phyloP scores from a whole-genome alignment of 139 green algal species.

The Nannochloris sp. region DNA sequence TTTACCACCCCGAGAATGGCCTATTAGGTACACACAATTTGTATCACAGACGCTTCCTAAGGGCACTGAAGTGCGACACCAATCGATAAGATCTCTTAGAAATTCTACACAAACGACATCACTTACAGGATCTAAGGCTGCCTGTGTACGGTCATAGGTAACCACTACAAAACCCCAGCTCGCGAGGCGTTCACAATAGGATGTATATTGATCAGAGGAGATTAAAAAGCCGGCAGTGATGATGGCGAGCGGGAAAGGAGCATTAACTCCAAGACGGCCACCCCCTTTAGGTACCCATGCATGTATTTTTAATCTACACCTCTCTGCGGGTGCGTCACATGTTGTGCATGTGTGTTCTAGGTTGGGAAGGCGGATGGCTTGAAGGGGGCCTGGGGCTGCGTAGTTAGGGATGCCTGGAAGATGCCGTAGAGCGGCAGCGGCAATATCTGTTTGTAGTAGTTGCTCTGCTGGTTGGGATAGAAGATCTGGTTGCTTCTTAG shows the following conservation, averaged over 20 bases:
- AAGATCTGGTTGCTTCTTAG: too few relatives aligned
- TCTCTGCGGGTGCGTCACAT: conserved; percentile 61
- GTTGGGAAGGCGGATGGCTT: conserved; percentile 42
- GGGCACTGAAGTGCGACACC: conserved; percentile 45
- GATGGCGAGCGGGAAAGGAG: conserved; percentile 80
- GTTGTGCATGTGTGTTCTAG: conserved; percentile 69
- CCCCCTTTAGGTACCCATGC: conserved; percentile 56
- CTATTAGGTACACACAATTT: conserved; percentile 40
- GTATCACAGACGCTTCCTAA: conserved; percentile 47
- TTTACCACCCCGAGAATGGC: conserved; percentile 69
- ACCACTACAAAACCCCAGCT: conserved; percentile 39
- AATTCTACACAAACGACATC: conserved; percentile 62
- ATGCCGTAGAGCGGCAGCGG: too few relatives aligned
- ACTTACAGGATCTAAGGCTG: conserved; percentile 48
- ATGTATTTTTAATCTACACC: conserved; percentile 54
- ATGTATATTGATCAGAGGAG: conserved; percentile 51
- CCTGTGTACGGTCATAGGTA: conserved; percentile 56
- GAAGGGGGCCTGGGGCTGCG: conserved; percentile 34
- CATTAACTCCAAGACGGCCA: conserved; percentile 1
- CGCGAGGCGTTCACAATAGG: conserved; percentile 44
- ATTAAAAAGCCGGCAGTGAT: conserved; percentile 82
- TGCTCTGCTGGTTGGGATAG: background rate
- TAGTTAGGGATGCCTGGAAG: conserved; percentile 35
- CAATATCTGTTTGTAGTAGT: too few relatives aligned
- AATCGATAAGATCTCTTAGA: conserved; percentile 60